Conservation (phyloP, 306 rosid genomes). For the Fragaria ananassa region DNA sequence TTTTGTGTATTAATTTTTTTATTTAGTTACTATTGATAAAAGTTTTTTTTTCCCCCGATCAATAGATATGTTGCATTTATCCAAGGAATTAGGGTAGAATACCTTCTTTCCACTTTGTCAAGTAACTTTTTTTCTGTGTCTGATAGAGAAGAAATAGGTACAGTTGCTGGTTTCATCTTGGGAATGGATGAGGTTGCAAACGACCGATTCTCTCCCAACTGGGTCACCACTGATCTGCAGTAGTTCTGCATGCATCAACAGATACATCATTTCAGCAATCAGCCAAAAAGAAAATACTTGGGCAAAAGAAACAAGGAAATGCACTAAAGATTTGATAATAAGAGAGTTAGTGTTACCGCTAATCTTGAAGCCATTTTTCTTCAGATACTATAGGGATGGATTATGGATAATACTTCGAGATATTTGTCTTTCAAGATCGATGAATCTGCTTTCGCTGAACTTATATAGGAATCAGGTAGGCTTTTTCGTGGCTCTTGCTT, state of each 20-base stretch:
- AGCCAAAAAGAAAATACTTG: neutral
- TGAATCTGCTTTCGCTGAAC: neutral
- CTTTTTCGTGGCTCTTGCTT: slow-evolving; percentile 2
- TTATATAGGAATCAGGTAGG: neutral
- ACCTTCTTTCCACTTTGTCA: neutral
- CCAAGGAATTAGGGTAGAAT: neutral
- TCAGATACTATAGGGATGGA: neutral
- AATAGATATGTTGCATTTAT: too few relatives aligned
- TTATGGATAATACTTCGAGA: neutral
- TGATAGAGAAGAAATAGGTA: slow-evolving; percentile 12
- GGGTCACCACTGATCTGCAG: slow-evolving; percentile 25
- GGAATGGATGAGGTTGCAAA: slow-evolving; percentile 24
- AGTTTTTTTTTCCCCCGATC: too few relatives aligned
- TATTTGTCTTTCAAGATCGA: neutral
- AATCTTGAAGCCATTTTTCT: slow-evolving; percentile 4
- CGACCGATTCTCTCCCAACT: slow-evolving; percentile 13
- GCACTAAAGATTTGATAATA: neutral
- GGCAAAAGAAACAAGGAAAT: neutral
- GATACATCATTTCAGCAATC: neutral
- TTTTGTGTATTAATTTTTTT: too few relatives aligned
- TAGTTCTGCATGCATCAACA: slow-evolving; percentile 15
- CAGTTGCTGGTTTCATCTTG: slow-evolving; percentile 6
- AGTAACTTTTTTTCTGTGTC: neutral
- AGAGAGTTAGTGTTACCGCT: neutral
- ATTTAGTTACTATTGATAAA: too few relatives aligned